Conservation (phyloP, 768 basidiomycete genomes). For the Tulasnella calospora region DNA sequence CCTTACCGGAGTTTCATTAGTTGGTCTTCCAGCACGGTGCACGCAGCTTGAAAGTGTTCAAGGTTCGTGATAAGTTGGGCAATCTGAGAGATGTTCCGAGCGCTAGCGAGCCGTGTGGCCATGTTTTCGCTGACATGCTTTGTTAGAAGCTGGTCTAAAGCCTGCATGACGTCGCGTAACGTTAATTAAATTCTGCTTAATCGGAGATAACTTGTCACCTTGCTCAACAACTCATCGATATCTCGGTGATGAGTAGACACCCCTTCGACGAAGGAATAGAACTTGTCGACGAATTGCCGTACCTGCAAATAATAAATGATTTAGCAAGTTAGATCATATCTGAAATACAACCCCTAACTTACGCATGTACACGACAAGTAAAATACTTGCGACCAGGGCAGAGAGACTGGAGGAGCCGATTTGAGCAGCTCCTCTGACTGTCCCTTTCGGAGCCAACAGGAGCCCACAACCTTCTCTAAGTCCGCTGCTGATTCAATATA, state of each 20-base stretch:
- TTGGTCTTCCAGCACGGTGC: slow-evolving; percentile 76
- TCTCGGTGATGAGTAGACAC: slow-evolving; percentile 86
- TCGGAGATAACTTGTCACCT: slow-evolving; percentile 45
- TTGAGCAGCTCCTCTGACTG: slow-evolving; percentile 57
- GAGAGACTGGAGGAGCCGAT: slow-evolving; percentile 58
- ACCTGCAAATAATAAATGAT: slow-evolving; percentile 47
- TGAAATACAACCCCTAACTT: slow-evolving; percentile 28
- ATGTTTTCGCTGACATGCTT: slow-evolving; percentile 73
- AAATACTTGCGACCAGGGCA: slow-evolving; percentile 96
- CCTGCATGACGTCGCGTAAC: slow-evolving; percentile 44
- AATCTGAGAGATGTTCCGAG: slow-evolving; percentile 80
- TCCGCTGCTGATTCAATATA: slow-evolving; percentile 52
- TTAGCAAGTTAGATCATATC: not conserved
- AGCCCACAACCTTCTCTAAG: slow-evolving; percentile 65
- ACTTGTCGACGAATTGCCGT: slow-evolving; percentile 84
- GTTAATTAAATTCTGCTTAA: slow-evolving; percentile 7
- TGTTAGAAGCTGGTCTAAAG: slow-evolving; percentile 76
- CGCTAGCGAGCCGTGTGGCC: slow-evolving; percentile 62
- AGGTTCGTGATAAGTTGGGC: slow-evolving; percentile 90
- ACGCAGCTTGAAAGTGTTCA: slow-evolving; percentile 84
- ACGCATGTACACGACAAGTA: slow-evolving; percentile 91
- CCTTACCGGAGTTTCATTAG: slow-evolving; percentile 73
- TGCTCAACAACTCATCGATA: slow-evolving; percentile 85
- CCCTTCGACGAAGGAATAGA: slow-evolving; percentile 94
- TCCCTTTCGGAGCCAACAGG: slow-evolving; percentile 72